Evolutionary conservation across 768 basidiomycete species (phyloP).

Genomic region (Trametes coccinea): DNA sequence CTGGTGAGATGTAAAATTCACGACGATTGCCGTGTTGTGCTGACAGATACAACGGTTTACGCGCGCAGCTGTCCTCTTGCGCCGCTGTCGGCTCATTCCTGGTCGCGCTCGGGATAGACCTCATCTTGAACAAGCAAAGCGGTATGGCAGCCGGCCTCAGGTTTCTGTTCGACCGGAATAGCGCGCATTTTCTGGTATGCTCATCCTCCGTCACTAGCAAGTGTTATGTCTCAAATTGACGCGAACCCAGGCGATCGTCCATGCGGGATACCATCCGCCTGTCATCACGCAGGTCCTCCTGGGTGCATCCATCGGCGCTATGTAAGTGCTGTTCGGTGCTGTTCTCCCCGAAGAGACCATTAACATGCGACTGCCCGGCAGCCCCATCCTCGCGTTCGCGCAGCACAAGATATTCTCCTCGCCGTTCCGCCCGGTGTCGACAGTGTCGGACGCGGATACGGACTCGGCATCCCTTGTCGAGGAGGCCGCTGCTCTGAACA

Average conservation of each 20-base stretch:
- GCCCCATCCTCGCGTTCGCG: constrained; percentile 52
- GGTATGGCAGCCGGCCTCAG: constrained; percentile 68
- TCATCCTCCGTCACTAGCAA: background rate
- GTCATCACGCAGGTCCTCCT: constrained; percentile 51
- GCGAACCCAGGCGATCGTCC: constrained; percentile 45
- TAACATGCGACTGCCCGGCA: constrained; percentile 23
- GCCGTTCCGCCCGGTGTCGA: constrained; percentile 41
- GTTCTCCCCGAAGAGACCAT: background rate
- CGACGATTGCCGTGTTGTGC: background rate
- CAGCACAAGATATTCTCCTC: constrained; percentile 55
- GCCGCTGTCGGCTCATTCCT: constrained; percentile 67
- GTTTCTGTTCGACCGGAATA: constrained; percentile 62
- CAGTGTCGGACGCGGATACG: background rate
- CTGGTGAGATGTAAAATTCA: constrained; percentile 44
- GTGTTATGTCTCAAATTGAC: background rate
- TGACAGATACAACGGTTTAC: constrained; percentile 32
- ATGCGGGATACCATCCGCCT: constrained; percentile 51
- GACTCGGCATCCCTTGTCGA: constrained; percentile 1
- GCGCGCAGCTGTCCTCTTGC: constrained; percentile 40
- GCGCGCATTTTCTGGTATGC: constrained; percentile 54
- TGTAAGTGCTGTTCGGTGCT: constrained; percentile 42
- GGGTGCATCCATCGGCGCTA: constrained; percentile 52
- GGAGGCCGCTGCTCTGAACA: background rate
- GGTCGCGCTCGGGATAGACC: constrained; percentile 53
- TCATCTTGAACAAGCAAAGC: constrained; percentile 54